Conservation (phyloP, 208 protist species). For the Leishmania lainsoni region DNA sequence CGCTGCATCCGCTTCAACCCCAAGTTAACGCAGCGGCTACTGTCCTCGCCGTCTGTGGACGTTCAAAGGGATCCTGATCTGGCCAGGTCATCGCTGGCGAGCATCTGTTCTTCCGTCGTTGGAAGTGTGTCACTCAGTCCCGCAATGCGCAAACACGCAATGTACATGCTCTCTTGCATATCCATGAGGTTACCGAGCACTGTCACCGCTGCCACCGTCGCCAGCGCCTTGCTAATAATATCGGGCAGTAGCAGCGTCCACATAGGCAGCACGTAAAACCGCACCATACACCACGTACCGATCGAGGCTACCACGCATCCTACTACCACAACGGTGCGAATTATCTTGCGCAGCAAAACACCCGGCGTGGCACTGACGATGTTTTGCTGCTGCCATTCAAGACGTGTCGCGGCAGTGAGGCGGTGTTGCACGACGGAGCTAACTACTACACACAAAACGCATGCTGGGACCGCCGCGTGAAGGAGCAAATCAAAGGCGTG, state of each 20-base stretch:
- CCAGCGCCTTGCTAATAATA: conserved; percentile 43
- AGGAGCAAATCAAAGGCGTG: conserved; percentile 25
- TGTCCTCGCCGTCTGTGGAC: background rate
- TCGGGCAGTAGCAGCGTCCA: conserved; percentile 43
- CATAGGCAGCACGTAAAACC: conserved; percentile 38
- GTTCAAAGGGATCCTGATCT: background rate
- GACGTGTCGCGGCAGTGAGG: conserved; percentile 31
- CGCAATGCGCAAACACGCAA: conserved; percentile 52
- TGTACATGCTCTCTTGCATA: conserved; percentile 73
- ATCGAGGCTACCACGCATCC: conserved; percentile 51
- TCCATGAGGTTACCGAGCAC: conserved; percentile 80
- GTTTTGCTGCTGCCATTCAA: conserved; percentile 40
- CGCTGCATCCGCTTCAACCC: background rate
- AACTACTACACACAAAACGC: conserved; percentile 29
- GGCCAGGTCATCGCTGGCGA: background rate
- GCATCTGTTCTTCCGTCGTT: background rate
- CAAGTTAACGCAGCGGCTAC: background rate
- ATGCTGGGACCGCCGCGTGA: conserved; percentile 10
- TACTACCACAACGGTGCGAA: conserved; percentile 62
- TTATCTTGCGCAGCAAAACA: conserved; percentile 67
- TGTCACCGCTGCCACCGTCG: conserved; percentile 48
- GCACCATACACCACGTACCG: conserved; percentile 23
- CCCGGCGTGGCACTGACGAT: conserved; percentile 57
- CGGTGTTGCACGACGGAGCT: conserved; percentile 20
- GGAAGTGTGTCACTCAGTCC: conserved; percentile 43